Evolutionary conservation across 1,284 basidiomycete species (phyloP).

Genomic region (Trametes hirsuta): DNA sequence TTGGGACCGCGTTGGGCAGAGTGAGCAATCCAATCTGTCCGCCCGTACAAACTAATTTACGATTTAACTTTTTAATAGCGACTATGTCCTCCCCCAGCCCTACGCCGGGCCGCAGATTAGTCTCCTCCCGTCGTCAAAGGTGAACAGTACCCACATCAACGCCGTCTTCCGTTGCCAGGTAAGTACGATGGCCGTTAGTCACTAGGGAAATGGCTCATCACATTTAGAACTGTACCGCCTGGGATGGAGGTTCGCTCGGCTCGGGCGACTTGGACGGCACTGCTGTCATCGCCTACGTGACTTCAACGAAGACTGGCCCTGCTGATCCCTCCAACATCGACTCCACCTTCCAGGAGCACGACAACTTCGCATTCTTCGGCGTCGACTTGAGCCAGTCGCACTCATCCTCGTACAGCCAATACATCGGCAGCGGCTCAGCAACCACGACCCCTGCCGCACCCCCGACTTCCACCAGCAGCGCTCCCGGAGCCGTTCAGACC

Average conservation of each 20-base stretch:
- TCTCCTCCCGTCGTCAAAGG: constrained; percentile 29
- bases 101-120: constrained; percentile 34
- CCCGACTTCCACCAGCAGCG: constrained; percentile 21
- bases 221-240: constrained; percentile 32
- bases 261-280: constrained; percentile 30
- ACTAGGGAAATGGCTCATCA: not conserved
- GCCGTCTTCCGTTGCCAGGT: constrained; percentile 37
- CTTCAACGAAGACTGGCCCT: constrained; percentile 27
- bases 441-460: constrained; percentile 13
- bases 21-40: constrained; percentile 15
- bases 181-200: not conserved
- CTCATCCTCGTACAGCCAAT: constrained; percentile 29
- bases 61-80: constrained; percentile 11
- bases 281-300: constrained; percentile 33
- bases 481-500: constrained; percentile 26
- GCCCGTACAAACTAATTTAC: not conserved
- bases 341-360: constrained; percentile 34
- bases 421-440: constrained; percentile 25
- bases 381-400: constrained; percentile 31
- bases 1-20: constrained; percentile 34
- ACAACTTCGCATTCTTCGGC: constrained; percentile 36
- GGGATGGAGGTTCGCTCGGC: constrained; percentile 34
- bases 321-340: constrained; percentile 31
- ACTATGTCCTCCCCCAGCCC: constrained; percentile 29
- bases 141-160: constrained; percentile 37